These are phyloP conservation scores for Boletus sp. DNA, from an alignment of 768 basidiomycete species.

Conservation along the genomic window DNA sequence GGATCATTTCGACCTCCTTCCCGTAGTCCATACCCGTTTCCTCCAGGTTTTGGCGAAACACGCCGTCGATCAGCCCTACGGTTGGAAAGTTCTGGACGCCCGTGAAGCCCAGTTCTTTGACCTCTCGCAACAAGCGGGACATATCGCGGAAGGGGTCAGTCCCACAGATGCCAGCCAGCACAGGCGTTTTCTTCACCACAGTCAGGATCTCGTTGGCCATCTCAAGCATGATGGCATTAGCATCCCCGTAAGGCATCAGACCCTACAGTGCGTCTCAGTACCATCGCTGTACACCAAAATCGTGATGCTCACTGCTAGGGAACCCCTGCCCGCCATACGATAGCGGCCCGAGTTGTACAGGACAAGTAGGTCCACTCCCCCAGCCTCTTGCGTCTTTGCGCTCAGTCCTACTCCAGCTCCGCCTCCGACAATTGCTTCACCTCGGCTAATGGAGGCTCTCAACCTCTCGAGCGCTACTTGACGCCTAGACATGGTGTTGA, in stretches of 20 bases:
- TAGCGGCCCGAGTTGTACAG: slow-evolving; percentile 33
- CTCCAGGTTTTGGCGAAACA: slow-evolving; percentile 30
- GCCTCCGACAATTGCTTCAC: slow-evolving; percentile 25
- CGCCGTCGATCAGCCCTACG: slow-evolving; percentile 28
- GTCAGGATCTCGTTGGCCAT: slow-evolving; percentile 30
- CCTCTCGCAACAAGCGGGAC: slow-evolving; percentile 19
- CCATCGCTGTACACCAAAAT: neutral
- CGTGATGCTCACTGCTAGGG: slow-evolving; percentile 23
- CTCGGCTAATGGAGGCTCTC: slow-evolving; percentile 14
- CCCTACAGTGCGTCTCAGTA: slow-evolving; percentile 10
- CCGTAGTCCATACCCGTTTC: slow-evolving; percentile 32
- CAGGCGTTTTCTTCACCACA: slow-evolving; percentile 27
- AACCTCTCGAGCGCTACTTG: slow-evolving; percentile 13
- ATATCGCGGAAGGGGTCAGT: slow-evolving; percentile 31
- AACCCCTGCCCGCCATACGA: slow-evolving; percentile 32
- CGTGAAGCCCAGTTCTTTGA: slow-evolving; percentile 27
- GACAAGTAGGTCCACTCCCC: slow-evolving; percentile 28
- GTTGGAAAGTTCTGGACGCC: slow-evolving; percentile 32
- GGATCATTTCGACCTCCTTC: slow-evolving; percentile 32
- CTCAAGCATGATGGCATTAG: slow-evolving; percentile 29
- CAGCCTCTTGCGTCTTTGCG: slow-evolving; percentile 28
- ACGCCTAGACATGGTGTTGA: slow-evolving; percentile 17
- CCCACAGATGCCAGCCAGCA: slow-evolving; percentile 29
- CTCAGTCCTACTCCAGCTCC: slow-evolving; percentile 28
- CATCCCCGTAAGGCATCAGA: slow-evolving; percentile 31